Base-by-base conservation (phyloP, 345 rosid species). In the Populus deltoides region DNA sequence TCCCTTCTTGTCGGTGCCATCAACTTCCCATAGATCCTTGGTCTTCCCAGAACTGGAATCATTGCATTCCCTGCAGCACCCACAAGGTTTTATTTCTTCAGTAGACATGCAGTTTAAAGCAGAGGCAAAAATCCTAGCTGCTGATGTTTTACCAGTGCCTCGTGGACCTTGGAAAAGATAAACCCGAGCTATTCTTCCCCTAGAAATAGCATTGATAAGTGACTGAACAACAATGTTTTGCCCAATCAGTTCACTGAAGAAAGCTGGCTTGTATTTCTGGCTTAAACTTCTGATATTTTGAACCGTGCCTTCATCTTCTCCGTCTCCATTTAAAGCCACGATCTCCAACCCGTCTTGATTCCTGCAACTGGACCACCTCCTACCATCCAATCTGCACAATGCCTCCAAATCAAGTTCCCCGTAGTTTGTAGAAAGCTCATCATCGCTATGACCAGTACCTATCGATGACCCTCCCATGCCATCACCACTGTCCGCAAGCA, bases 91-190 rank as follows among this genome's bases (percentile, higher is more conserved):
- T 57, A 80, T 76, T 73, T 89, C 91, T 68, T 87, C 91, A n/a
- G 86, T 84, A 53, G 92, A 83, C 72, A 74, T 85, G 86, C 99
- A 96, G 76, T 93, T 93, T 59, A 96, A 82, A 70, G 99, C 97
- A 31, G 94, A 90, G 25, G 97, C 87, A 83, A 96, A 96, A 72
- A 93, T 92, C 80, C 91, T 91, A 3, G 99, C 97, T 2, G 93
- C 83, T 49, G 98, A 96, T 73, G 98, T 88, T 84, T 96, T 96
- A 41, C 98, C 99, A 9, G 94, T 92, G 65, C 99, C 99, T 1
- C 99, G 92, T 4, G 98, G 97, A 69, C 99, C 99, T 73, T 93
- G 99, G 80, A 96, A 96, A 72, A 96, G 93, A 88, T 96, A 96
- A 69, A 96, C 88, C 27, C 94, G 97, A 63, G 98, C 97, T 65